Evolutionary conservation across 768 basidiomycete species (phyloP).

Genomic region (Leucocoprinus sp.): DNA sequence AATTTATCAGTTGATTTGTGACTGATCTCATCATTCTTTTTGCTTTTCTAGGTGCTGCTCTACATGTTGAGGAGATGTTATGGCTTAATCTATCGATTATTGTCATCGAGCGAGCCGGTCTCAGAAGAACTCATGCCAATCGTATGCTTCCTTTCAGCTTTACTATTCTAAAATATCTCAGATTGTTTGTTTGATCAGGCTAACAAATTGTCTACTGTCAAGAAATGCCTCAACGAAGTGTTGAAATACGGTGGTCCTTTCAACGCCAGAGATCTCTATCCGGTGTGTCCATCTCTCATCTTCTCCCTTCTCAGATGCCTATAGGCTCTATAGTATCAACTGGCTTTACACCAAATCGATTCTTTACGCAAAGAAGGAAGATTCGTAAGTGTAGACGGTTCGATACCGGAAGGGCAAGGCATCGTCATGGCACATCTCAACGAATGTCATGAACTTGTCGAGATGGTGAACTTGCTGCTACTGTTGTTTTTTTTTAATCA

Average conservation of each 20-base stretch:
- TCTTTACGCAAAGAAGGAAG: conserved; percentile 88
- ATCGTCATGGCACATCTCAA: conserved; percentile 93
- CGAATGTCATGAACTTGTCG: conserved; percentile 92
- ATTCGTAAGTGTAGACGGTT: conserved; percentile 82
- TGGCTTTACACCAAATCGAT: conserved; percentile 93
- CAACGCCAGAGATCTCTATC: conserved; percentile 86
- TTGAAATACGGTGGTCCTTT: conserved; percentile 93
- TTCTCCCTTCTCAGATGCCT: not conserved
- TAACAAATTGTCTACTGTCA: conserved; percentile 93
- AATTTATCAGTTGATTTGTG: conserved; percentile 18
- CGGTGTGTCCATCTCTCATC: conserved; percentile 43
- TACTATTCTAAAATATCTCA: not conserved
- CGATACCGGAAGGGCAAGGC: conserved; percentile 92
- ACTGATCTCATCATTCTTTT: not conserved
- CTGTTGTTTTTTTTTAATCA: not conserved
- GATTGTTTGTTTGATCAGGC: conserved; percentile 42
- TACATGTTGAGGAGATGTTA: conserved; percentile 94
- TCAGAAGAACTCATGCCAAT: conserved; percentile 98
- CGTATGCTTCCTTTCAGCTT: conserved; percentile 30
- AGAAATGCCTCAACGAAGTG: conserved; percentile 95
- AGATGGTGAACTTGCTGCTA: conserved; percentile 57
- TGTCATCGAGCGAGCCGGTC: conserved; percentile 94
- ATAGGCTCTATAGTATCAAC: conserved; percentile 60
- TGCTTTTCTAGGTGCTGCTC: conserved; percentile 63
- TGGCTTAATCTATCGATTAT: conserved; percentile 86